Conservation (phyloP, 768 basidiomycete species). For the Galerina sulciceps region DNA sequence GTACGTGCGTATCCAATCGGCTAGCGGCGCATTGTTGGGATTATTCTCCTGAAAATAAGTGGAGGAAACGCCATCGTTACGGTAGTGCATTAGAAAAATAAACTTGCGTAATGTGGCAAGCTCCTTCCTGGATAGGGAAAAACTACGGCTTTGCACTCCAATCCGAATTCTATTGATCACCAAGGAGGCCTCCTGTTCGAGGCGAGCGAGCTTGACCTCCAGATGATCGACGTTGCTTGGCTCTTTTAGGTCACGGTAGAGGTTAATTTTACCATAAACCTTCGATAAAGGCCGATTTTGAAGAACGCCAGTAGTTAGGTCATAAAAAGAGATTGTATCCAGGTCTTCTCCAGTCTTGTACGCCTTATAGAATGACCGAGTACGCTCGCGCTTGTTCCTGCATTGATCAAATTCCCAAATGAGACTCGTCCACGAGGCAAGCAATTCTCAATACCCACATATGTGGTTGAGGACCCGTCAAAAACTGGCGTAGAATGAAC, state of each 20-base stretch:
- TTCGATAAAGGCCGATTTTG: slow-evolving; percentile 13
- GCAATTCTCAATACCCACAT: neutral
- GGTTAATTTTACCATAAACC: slow-evolving; percentile 25
- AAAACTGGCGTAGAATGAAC: slow-evolving; percentile 33
- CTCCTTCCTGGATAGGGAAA: slow-evolving; percentile 28
- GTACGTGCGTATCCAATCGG: slow-evolving; percentile 26
- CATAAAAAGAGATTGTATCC: slow-evolving; percentile 21
- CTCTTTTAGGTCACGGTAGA: slow-evolving; percentile 29
- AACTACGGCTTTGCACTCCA: neutral
- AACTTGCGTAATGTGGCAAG: slow-evolving; percentile 38
- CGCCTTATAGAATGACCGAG: slow-evolving; percentile 4
- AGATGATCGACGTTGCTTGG: slow-evolving; percentile 26
- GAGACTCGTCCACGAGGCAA: too few relatives aligned
- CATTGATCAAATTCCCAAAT: neutral
- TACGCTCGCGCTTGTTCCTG: slow-evolving; percentile 1
- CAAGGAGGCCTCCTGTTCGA: slow-evolving; percentile 30
- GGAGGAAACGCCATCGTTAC: slow-evolving; percentile 21
- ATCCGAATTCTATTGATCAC: slow-evolving; percentile 25
- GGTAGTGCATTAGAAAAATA: slow-evolving; percentile 39
- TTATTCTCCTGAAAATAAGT: slow-evolving; percentile 32
- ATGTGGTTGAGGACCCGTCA: neutral
- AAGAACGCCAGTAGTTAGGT: slow-evolving; percentile 21
- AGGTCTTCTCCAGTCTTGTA: slow-evolving; percentile 1
- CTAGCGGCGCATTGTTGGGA: slow-evolving; percentile 22
- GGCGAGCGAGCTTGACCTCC: slow-evolving; percentile 28